Evolutionary conservation across 2,329 filamentous ascomycete species (phyloP).

Genomic region (Talaromyces sp.): DNA sequence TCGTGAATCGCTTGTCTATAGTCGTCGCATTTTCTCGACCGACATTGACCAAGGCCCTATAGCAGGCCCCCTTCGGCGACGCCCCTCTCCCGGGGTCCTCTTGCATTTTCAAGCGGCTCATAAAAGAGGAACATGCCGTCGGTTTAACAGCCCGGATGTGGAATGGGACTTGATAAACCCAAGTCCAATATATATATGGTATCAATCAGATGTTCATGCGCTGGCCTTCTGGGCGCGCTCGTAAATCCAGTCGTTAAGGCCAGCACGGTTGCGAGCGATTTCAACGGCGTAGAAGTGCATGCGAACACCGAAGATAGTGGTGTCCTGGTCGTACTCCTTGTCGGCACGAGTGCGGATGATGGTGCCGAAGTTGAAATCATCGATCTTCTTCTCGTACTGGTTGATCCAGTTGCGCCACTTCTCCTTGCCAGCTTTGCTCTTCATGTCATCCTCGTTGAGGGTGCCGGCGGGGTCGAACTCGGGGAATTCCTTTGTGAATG

Average conservation of each 20-base stretch:
- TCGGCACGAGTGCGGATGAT: slow-evolving; percentile 80
- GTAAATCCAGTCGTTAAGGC: slow-evolving; percentile 96
- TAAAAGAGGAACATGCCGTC: slow-evolving; percentile 18
- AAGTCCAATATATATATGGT: slow-evolving; percentile 8
- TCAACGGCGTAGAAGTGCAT: slow-evolving; percentile 86
- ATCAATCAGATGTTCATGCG: slow-evolving; percentile 20
- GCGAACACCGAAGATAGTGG: slow-evolving; percentile 85
- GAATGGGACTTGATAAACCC: slow-evolving; percentile 12
- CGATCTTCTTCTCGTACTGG: slow-evolving; percentile 89
- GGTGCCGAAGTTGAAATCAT: slow-evolving; percentile 97
- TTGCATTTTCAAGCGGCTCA: neutral
- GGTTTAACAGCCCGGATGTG: slow-evolving; percentile 20
- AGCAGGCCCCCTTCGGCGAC: neutral
- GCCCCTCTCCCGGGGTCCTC: neutral
- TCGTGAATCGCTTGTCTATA: neutral
- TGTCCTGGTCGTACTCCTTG: slow-evolving; percentile 82
- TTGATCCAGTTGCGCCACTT: slow-evolving; percentile 94
- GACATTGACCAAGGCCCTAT: neutral
- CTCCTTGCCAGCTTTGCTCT: slow-evolving; percentile 94
- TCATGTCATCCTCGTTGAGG: slow-evolving; percentile 92
- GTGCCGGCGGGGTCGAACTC: slow-evolving; percentile 83
- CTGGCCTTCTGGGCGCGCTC: slow-evolving; percentile 65
- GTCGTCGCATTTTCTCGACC: neutral
- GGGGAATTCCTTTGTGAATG: slow-evolving; percentile 85
- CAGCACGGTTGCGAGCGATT: slow-evolving; percentile 77